phyloP scores from a whole-genome alignment of 2,329 filamentous ascomycete genomes.

The Phaeoacremonium minimum region DNA sequence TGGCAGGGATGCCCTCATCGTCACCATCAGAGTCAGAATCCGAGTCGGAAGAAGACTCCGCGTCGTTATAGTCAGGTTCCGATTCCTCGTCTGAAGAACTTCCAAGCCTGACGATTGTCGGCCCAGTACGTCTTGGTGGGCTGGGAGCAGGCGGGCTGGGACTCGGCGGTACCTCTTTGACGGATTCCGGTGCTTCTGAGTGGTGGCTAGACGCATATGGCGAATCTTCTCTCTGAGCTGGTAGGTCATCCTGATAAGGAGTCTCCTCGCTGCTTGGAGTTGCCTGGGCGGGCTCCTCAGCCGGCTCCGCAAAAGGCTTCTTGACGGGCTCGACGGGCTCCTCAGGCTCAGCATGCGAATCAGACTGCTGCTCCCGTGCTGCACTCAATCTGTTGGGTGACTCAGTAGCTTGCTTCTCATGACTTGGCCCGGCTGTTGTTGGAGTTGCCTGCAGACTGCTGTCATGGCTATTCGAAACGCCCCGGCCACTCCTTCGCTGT shows the following conservation, averaged over 20 bases:
- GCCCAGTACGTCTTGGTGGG: slow-evolving; percentile 13
- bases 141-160: slow-evolving; percentile 6
- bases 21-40: slow-evolving; percentile 8
- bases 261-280: no score
- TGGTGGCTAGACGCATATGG: no score
- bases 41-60: slow-evolving; percentile 3
- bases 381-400: no score
- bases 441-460: background rate
- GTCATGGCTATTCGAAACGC: background rate
- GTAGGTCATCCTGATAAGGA: no score
- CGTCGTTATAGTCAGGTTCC: background rate
- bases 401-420: background rate
- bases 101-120: slow-evolving; percentile 26
- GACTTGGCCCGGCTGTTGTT: background rate
- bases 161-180: no score
- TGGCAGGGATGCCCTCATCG: slow-evolving; percentile 6
- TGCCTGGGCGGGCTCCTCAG: slow-evolving; percentile 1
- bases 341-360: background rate
- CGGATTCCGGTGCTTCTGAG: no score
- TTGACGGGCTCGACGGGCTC: no score
- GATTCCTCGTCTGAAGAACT: slow-evolving; percentile 15
- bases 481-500: slow-evolving; percentile 20
- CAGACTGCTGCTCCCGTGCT: background rate
- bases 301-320: background rate
- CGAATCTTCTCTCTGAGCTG: no score